Percentiles rank a stretch among this genome's conserved stretches.
phyloP scores from a whole-genome alignment of 176 grass and related monocot species.

The Secale cereale region DNA sequence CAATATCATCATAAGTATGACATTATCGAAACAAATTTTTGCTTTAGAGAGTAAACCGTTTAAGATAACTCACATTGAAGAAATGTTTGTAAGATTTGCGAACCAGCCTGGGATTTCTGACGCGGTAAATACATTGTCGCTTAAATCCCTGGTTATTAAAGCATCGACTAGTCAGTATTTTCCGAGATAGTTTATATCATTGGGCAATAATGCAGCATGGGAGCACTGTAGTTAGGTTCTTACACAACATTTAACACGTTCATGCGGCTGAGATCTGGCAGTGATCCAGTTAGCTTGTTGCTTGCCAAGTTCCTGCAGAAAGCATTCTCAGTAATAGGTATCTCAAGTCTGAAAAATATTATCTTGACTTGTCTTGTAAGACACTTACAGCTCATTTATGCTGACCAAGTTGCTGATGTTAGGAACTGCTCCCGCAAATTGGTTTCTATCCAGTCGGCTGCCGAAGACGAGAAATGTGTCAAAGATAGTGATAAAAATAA shows the following conservation, averaged over 20 bases:
- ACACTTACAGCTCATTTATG: conserved; percentile 53
- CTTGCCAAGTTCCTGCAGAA: conserved; percentile 67
- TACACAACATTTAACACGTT: conserved; percentile 59
- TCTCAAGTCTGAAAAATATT: neutral
- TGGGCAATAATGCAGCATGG: conserved; percentile 2
- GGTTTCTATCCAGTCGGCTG: conserved; percentile 52
- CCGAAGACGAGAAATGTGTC: conserved; percentile 7
- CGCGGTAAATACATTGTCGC: conserved; percentile 65
- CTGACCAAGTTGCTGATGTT: conserved; percentile 37
- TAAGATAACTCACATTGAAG: conserved; percentile 60
- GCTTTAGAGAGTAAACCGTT: neutral
- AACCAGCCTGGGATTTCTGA: conserved; percentile 65
- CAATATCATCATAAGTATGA: neutral
- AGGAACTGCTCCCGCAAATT: conserved; percentile 17
- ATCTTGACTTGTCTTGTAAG: neutral
- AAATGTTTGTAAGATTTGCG: conserved; percentile 49
- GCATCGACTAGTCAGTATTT: neutral
- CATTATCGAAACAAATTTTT: neutral
- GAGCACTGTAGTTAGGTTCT: conserved; percentile 16
- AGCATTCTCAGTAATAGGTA: neutral
- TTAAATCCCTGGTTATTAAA: conserved; percentile 60
- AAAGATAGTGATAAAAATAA: neutral
- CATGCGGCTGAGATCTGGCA: conserved; percentile 64
- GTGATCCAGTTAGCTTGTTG: conserved; percentile 53
- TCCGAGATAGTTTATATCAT: neutral